Percentiles rank a stretch among this genome's conserved stretches.
phyloP scores from a whole-genome alignment of 345 rosid species.

The Brassica nigra region DNA sequence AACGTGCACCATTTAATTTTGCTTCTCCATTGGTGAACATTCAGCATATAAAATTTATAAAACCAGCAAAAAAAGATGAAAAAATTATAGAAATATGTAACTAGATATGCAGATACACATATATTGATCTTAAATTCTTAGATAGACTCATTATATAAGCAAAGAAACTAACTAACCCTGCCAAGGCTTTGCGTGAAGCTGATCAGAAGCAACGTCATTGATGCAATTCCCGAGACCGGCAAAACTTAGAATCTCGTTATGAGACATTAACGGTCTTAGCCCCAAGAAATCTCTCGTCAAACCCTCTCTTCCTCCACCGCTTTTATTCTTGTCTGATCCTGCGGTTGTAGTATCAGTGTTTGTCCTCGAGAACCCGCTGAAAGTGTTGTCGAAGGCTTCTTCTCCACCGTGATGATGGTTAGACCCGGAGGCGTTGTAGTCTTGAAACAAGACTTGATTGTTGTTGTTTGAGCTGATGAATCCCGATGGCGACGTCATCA shows the following conservation, averaged over 20 bases:
- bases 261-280: constrained; percentile 62
- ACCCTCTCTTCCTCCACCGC: constrained; percentile 49
- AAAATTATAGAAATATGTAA: background rate
- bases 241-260: constrained; percentile 68
- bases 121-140: background rate
- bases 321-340: constrained; percentile 24
- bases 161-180: constrained; percentile 51
- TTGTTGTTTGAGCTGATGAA: constrained; percentile 28
- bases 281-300: constrained; percentile 92
- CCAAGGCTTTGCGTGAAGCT: constrained; percentile 62
- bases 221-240: constrained; percentile 67
- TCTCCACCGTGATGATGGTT: constrained; percentile 29
- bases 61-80: constrained; percentile 8
- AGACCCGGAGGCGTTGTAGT: constrained; percentile 47
- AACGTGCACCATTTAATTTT: constrained; percentile 18
- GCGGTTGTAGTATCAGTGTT: constrained; percentile 19
- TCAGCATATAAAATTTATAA: constrained; percentile 7
- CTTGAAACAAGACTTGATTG: constrained; percentile 50
- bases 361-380: constrained; percentile 51
- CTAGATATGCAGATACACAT: constrained; percentile 7
- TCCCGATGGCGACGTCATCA: constrained; percentile 37
- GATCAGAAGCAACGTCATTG: constrained; percentile 47
- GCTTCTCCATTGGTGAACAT: constrained; percentile 19
- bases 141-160: constrained; percentile 14
- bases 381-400: constrained; percentile 48